Evolutionary conservation across 2,329 filamentous ascomycete species (phyloP).

Genomic region (Didymella exigua): DNA sequence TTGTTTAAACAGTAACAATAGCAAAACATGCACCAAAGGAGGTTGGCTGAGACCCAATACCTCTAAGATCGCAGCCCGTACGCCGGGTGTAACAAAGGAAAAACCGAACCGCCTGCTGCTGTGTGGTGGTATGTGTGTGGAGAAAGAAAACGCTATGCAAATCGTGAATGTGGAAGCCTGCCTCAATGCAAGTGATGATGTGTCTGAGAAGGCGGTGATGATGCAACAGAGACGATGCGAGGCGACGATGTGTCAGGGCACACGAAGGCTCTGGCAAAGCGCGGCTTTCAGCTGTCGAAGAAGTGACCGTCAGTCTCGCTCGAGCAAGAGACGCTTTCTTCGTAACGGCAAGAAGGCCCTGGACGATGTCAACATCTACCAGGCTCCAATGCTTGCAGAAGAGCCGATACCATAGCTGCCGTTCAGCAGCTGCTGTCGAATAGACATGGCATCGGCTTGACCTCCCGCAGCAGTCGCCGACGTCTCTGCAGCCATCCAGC

Average conservation of each 20-base stretch:
- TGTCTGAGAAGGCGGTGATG: background rate
- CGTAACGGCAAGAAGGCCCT: background rate
- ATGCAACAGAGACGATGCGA: background rate
- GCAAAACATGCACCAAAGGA: slow-evolving; percentile 28
- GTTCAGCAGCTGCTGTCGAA: slow-evolving; percentile 57
- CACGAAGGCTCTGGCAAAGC: background rate
- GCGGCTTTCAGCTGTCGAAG: background rate
- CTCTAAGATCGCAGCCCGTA: slow-evolving; percentile 16
- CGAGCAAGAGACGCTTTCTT: background rate
- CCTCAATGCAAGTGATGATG: slow-evolving; percentile 26
- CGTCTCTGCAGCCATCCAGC: slow-evolving; percentile 70
- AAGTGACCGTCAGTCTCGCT: background rate
- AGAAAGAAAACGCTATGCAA: slow-evolving; percentile 45
- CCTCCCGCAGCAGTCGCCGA: slow-evolving; percentile 27
- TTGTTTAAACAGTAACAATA: background rate
- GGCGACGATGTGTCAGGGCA: background rate
- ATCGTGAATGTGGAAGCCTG: slow-evolving; percentile 38
- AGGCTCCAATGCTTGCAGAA: slow-evolving; percentile 62
- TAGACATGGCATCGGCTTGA: slow-evolving; percentile 40
- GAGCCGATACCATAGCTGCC: slow-evolving; percentile 62
- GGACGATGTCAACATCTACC: slow-evolving; percentile 47
- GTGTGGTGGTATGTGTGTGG: slow-evolving; percentile 22
- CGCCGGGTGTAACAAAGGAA: slow-evolving; percentile 21
- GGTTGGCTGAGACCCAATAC: slow-evolving; percentile 7
- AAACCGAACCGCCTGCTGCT: slow-evolving; percentile 27